A percentile compares a stretch with the other conserved stretches of the same genome.
Conservation (phyloP, 192 early-diverging fungal genomes). For the Coemansia sp. region DNA sequence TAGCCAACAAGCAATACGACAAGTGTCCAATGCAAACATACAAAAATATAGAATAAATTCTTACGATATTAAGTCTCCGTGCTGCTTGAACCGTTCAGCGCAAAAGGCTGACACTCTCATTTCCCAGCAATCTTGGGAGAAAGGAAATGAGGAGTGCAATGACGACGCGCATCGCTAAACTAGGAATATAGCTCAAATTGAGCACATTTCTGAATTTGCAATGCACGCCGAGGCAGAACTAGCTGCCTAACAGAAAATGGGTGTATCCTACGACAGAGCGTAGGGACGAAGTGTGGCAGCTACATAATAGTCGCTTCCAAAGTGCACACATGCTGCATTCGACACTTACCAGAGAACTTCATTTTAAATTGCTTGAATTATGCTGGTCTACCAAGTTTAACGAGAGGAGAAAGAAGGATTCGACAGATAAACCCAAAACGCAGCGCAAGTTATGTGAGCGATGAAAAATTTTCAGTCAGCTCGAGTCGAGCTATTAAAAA, state of each 20-base stretch:
- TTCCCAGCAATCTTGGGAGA: slow-evolving; percentile 6
- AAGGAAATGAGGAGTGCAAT: slow-evolving; percentile 34
- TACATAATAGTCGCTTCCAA: background rate
- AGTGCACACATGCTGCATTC: slow-evolving; percentile 1
- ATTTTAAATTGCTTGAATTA: slow-evolving; percentile 34
- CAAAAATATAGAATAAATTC: slow-evolving; percentile 9
- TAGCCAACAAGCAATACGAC: slow-evolving; percentile 9
- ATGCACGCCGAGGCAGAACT: slow-evolving; percentile 16
- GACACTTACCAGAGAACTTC: slow-evolving; percentile 51
- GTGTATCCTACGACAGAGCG: slow-evolving; percentile 13
- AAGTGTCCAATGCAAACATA: slow-evolving; percentile 9
- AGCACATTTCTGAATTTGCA: background rate
- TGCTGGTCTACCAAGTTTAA: slow-evolving; percentile 12
- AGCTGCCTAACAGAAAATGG: slow-evolving; percentile 12
- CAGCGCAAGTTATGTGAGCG: background rate
- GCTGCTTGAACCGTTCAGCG: slow-evolving; percentile 42
- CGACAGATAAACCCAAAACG: background rate
- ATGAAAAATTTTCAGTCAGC: slow-evolving; percentile 8
- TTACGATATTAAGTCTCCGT: slow-evolving; percentile 8
- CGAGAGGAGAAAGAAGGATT: slow-evolving; percentile 32
- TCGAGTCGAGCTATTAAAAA: background rate
- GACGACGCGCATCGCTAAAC: slow-evolving; percentile 38
- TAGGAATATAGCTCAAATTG: background rate
- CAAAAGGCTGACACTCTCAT: slow-evolving; percentile 47
- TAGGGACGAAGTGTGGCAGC: slow-evolving; percentile 9